Evolutionary conservation across 2,329 filamentous ascomycete genomes (phyloP), one percentile per base, ranked within the genome.

Genomic region (Colletotrichum neosansevieriae): DNA sequence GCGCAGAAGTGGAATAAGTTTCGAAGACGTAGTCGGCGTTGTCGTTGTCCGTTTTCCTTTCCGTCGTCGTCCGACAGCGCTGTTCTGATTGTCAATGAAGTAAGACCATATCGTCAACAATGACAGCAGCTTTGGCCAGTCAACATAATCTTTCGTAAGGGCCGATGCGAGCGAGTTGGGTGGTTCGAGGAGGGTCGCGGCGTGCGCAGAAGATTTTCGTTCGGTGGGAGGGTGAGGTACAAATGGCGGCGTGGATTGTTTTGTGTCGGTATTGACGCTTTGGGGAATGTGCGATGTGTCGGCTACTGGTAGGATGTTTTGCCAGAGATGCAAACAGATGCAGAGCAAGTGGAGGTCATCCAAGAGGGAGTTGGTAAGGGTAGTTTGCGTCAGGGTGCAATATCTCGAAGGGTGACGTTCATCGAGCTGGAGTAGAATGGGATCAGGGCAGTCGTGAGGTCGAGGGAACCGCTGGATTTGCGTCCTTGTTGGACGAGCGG

Each of bases 21-120:
- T 57, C 38, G 17, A 50, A 32, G 24, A 42, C 36, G 36, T 38
- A 42, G 56, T 47, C 58, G 47, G 47, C 15, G 67, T 58, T 32
- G 61, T 57, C 11, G 36, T 12, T 15, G 36, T 38, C 36, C 36
- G 36, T 38, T 11, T 38, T 38, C 36, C 36, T 47, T 45, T 15
- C 44, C 62, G 45, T 34, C 40, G 66, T 66, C 57, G 58, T 65
- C 67, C 70, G 63, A 63, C 56, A 61, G 67, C 67, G 63, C 67
- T 70, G 56, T 69, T 63, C 59, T 56, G 36, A 44, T 61, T 54
- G 62, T 70, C 59, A 72, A 64, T 70, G 69, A 66, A 67, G 62
- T 61, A 68, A 72, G 71, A 71, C 69, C 71, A 72, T 72, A 69
- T 72, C 70, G 67, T 72, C 71, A 72, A 69, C 65, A 72, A 63